phyloP scores from a whole-genome alignment of 2,329 filamentous ascomycete species.

The Pseudonectria foliicola region DNA sequence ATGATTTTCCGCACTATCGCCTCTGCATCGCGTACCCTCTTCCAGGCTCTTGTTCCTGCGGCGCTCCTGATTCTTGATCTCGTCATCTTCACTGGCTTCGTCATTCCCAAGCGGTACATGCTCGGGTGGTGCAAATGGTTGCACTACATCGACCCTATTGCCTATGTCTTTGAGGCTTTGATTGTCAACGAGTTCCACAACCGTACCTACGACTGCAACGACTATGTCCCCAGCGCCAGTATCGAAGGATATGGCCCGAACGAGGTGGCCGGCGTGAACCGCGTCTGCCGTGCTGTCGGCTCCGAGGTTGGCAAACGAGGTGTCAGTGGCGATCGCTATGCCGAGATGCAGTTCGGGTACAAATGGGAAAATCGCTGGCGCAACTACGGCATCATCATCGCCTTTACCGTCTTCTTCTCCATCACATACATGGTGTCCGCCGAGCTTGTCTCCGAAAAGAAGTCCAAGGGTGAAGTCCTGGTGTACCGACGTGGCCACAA shows the following conservation, averaged over 20 bases:
- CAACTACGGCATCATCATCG: slow-evolving; percentile 64
- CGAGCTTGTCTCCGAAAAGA: slow-evolving; percentile 58
- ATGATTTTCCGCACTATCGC: slow-evolving; percentile 47
- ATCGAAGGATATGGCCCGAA: slow-evolving; percentile 18
- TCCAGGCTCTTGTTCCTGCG: slow-evolving; percentile 24
- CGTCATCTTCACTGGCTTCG: slow-evolving; percentile 65
- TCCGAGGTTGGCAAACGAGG: slow-evolving; percentile 34
- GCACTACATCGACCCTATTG: slow-evolving; percentile 71
- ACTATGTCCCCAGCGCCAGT: slow-evolving; percentile 34
- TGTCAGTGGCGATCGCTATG: slow-evolving; percentile 42
- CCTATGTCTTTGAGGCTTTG: slow-evolving; percentile 72
- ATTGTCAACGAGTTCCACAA: slow-evolving; percentile 77
- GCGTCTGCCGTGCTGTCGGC: slow-evolving; percentile 41
- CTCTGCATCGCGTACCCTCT: slow-evolving; percentile 20
- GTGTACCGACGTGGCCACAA: slow-evolving; percentile 66
- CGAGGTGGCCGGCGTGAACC: slow-evolving; percentile 17
- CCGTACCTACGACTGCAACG: slow-evolving; percentile 49
- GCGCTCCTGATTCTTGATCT: slow-evolving; percentile 28
- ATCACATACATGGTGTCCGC: slow-evolving; percentile 55
- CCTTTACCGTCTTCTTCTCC: slow-evolving; percentile 56
- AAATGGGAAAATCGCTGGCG: slow-evolving; percentile 55
- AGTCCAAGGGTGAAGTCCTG: slow-evolving; percentile 70
- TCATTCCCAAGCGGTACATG: slow-evolving; percentile 62
- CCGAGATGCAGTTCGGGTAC: slow-evolving; percentile 44
- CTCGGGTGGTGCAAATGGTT: slow-evolving; percentile 77